Base-by-base conservation (phyloP, 257 asterid species). In the Schizonepeta tenuifolia region DNA sequence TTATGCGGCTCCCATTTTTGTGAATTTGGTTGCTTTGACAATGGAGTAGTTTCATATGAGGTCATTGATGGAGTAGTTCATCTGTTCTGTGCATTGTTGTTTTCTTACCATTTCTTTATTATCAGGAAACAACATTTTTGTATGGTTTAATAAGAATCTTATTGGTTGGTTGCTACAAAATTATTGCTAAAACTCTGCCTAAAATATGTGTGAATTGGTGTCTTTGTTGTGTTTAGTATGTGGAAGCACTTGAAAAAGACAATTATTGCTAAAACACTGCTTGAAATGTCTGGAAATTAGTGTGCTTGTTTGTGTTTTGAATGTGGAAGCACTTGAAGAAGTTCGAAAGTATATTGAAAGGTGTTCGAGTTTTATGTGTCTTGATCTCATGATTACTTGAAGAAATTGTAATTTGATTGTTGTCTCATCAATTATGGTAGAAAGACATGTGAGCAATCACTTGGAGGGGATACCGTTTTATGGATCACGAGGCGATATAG, bases 391-490 rank as follows among this genome's bases (percentile, higher is more conserved):
- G 69, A 73, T 67, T 22, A 21, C 26, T 73, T 46, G 46, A 81
- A 33, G 55, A 67, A 70, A 66, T 70, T 49, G 72, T 65, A 8
- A 57, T 68, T 80, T 85, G 84, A 83, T 75, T 57, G 24, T 76
- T 77, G 72, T 77, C 26, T 77, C 50, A n/a, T 81, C 71, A 63
- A 65, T 77, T 53, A 78, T 88, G 85, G 76, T 81, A 92, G 97
- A 90, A 81, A 84, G 90, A 74, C 83, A 81, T 43, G 83, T 69
- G 36, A 75, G 90, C 53, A 81, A 79, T 71, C 96, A 87, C 82
- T 84, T 89, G 79, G 98, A 87, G 67, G 95, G 96, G 77, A 86
- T 88, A 22, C 91, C 97, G 0, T 87, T 81, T 81, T 86, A 87
- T 75, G 90, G 92, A 67, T 83, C 87, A 49, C 86, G 89, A 82